Percentiles rank a stretch among this genome's conserved stretches.
These are phyloP conservation scores for Komagataella pastoris DNA, from an alignment of 805 yeast genomes.

Conservation along the genomic window DNA sequence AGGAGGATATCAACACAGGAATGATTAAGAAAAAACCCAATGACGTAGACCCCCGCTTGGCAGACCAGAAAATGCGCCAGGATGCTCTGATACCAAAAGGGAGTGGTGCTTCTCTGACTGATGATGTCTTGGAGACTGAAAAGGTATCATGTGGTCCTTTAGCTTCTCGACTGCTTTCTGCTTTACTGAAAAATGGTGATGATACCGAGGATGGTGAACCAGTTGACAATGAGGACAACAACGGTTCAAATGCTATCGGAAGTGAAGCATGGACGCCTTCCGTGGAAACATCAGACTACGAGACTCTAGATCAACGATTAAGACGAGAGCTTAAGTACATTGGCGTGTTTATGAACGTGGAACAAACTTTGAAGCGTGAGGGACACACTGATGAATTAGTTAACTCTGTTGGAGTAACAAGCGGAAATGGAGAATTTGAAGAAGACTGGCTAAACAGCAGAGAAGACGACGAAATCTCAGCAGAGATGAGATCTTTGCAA, in stretches of 20 bases:
- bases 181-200: conserved; percentile 41
- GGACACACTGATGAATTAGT: conserved; percentile 2
- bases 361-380: conserved; percentile 20
- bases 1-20: conserved; percentile 45
- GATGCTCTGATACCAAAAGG: conserved; percentile 35
- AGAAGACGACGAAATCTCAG: conserved; percentile 91
- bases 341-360: conserved; percentile 70
- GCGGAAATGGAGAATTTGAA: conserved; percentile 17
- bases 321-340: conserved; percentile 81
- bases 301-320: conserved; percentile 73
- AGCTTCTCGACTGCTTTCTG: conserved; percentile 71
- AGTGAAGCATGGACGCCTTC: conserved; percentile 33
- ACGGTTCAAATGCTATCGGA: conserved; percentile 7
- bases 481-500: conserved; percentile 69
- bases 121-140: conserved; percentile 55
- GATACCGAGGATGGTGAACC: conserved; percentile 8
- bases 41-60: conserved; percentile 1
- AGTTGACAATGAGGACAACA: conserved; percentile 10
- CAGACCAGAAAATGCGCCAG: background rate
- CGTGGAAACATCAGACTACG: conserved; percentile 46
- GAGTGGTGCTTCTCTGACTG: conserved; percentile 41
- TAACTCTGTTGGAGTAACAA: conserved; percentile 7
- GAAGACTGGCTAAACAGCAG: conserved; percentile 67
- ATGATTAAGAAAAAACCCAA: conserved; percentile 2
- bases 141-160: conserved; percentile 84